Conservation (phyloP, 176 grass and related monocot genomes). For the Juncus inflexus region DNA sequence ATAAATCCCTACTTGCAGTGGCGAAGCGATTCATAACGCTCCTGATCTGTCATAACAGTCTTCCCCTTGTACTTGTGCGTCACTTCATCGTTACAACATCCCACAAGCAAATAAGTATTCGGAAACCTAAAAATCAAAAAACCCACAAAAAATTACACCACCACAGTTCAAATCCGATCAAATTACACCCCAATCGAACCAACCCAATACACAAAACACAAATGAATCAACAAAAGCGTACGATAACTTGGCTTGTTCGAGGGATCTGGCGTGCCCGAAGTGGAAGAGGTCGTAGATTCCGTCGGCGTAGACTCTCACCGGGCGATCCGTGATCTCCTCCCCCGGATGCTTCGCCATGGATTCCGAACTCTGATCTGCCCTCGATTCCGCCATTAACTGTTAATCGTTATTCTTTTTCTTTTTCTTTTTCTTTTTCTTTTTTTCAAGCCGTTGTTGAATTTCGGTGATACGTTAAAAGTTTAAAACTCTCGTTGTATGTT, state of each 20-base stretch:
- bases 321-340: slow-evolving; percentile 36
- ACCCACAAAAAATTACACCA: slow-evolving; percentile 6
- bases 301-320: slow-evolving; percentile 79
- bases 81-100: slow-evolving; percentile 85
- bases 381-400: slow-evolving; percentile 5
- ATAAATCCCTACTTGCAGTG: slow-evolving; percentile 71
- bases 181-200: neutral
- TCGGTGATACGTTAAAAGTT: too few species aligned
- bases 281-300: slow-evolving; percentile 96
- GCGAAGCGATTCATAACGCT: slow-evolving; percentile 89
- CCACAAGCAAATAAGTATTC: slow-evolving; percentile 75
- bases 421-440: neutral
- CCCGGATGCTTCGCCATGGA: slow-evolving; percentile 34
- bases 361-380: slow-evolving; percentile 31
- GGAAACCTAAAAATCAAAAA: slow-evolving; percentile 49
- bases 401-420: too few species aligned
- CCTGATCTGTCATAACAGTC: slow-evolving; percentile 81
- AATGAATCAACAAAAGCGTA: slow-evolving; percentile 22
- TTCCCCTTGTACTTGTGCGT: slow-evolving; percentile 72
- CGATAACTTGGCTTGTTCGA: slow-evolving; percentile 91
- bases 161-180: slow-evolving; percentile 22
- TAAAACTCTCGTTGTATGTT: too few species aligned
- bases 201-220: neutral
- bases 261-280: slow-evolving; percentile 80
- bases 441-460: neutral